These are phyloP conservation scores for Emericellopsis cladophorae DNA, from an alignment of 2,329 filamentous ascomycete species.

Conservation along the genomic window DNA sequence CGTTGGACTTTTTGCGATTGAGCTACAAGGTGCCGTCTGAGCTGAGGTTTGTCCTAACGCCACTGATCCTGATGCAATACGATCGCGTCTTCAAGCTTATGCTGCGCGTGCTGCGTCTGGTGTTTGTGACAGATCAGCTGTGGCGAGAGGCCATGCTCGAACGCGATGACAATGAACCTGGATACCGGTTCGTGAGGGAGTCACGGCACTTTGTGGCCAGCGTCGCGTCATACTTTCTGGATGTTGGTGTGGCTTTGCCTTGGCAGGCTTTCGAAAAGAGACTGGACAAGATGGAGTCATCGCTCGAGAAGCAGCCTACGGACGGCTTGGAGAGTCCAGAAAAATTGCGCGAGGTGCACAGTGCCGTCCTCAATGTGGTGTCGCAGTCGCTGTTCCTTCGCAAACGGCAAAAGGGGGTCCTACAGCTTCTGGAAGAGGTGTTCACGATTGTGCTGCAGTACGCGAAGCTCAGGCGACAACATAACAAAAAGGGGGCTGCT, in stretches of 20 bases:
- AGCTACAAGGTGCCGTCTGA: conserved; percentile 69
- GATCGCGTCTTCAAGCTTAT: conserved; percentile 75
- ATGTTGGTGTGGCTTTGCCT: conserved; percentile 58
- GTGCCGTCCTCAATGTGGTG: conserved; percentile 61
- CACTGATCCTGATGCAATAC: conserved; percentile 60
- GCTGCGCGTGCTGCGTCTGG: conserved; percentile 64
- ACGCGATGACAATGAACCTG: conserved; percentile 10
- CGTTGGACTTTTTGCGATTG: conserved; percentile 83
- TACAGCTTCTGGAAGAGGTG: conserved; percentile 64
- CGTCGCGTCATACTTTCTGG: conserved; percentile 67
- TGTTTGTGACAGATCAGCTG: conserved; percentile 59
- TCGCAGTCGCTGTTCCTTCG: conserved; percentile 61
- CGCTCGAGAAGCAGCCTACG: conserved; percentile 1
- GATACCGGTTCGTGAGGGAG: conserved; percentile 57
- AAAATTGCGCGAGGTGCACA: conserved; percentile 55
- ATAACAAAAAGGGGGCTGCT: conserved; percentile 4
- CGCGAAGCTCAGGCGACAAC: conserved; percentile 26
- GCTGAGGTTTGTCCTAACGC: conserved; percentile 62
- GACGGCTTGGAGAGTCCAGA: conserved; percentile 40
- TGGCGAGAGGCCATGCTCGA: conserved; percentile 37
- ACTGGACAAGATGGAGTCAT: conserved; percentile 26
- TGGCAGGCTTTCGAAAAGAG: conserved; percentile 62
- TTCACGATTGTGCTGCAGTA: conserved; percentile 63
- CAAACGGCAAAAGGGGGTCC: conserved; percentile 60
- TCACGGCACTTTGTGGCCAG: conserved; percentile 68